phyloP scores from a whole-genome alignment of 331 rosid species.

The Arachis monticola region DNA sequence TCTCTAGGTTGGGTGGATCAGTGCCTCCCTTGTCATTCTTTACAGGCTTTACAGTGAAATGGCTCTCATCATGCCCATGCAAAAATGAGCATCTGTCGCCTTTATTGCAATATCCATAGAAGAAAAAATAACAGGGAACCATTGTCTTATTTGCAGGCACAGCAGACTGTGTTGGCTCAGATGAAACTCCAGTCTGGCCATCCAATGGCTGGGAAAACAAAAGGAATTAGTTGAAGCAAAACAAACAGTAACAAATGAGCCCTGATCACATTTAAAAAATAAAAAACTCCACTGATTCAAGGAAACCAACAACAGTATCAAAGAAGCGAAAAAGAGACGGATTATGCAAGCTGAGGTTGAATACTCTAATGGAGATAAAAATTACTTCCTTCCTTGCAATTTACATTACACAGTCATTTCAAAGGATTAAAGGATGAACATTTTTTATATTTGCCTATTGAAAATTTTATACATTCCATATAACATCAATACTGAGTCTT shows the following conservation, averaged over 20 bases:
- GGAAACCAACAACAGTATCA: slow-evolving; percentile 5
- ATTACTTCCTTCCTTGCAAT: slow-evolving; percentile 2
- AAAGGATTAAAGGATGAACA: background rate
- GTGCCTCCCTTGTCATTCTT: slow-evolving; percentile 52
- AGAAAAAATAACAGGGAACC: slow-evolving; percentile 79
- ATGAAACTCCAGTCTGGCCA: slow-evolving; percentile 54
- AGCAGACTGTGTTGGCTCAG: slow-evolving; percentile 62
- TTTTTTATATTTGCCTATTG: background rate
- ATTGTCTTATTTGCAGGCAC: slow-evolving; percentile 60
- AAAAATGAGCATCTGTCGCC: slow-evolving; percentile 76
- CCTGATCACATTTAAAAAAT: background rate
- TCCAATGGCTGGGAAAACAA: slow-evolving; percentile 73
- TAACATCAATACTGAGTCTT: background rate
- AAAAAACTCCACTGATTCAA: background rate
- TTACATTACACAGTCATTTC: background rate
- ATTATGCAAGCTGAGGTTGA: background rate
- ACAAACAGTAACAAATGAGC: slow-evolving; percentile 19
- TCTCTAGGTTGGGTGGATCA: slow-evolving; percentile 48
- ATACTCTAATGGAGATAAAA: background rate
- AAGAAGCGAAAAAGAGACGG: slow-evolving; percentile 24
- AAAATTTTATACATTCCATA: slow-evolving; percentile 3
- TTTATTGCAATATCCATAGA: slow-evolving; percentile 79
- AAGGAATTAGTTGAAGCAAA: slow-evolving; percentile 31
- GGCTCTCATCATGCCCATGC: slow-evolving; percentile 57
- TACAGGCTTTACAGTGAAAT: slow-evolving; percentile 45